Evolutionary conservation across 2,329 filamentous ascomycete genomes (phyloP).

Genomic region (Ceratocystis eucalypticola): DNA sequence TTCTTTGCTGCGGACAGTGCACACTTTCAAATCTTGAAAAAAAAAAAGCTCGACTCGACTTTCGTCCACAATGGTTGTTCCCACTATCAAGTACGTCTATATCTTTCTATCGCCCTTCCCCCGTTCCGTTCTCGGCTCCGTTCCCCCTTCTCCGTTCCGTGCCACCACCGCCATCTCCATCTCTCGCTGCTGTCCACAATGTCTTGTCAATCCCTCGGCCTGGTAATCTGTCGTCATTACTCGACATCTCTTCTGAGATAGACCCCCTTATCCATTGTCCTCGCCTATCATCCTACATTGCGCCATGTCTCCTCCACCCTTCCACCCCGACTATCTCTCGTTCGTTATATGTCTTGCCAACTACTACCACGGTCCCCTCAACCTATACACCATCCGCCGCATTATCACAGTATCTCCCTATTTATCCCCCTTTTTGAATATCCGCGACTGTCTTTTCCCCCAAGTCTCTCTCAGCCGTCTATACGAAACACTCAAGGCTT

Average conservation of each 20-base stretch:
- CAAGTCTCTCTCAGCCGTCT: neutral
- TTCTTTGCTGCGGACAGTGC: constrained; percentile 2
- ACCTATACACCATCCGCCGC: neutral
- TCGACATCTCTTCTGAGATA: neutral
- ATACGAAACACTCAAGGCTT: neutral
- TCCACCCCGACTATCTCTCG: neutral
- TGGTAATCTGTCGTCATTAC: neutral
- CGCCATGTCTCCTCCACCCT: neutral
- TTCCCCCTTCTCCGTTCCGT: neutral
- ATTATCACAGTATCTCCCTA: neutral
- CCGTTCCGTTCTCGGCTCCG: neutral
- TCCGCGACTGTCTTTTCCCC: neutral
- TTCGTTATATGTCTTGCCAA: neutral
- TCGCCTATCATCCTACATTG: neutral
- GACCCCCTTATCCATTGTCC: neutral
- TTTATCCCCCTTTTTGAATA: neutral
- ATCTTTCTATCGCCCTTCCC: neutral
- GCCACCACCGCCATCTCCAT: neutral
- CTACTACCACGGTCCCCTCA: neutral
- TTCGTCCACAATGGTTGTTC: constrained; percentile 41
- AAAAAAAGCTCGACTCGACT: neutral
- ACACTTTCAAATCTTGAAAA: neutral
- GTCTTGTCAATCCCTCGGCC: neutral
- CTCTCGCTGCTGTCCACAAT: neutral
- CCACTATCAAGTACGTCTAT: constrained; percentile 47